Conservation (phyloP, 2,329 filamentous ascomycete species). For the Neophaeococcomyces mojaviensis region DNA sequence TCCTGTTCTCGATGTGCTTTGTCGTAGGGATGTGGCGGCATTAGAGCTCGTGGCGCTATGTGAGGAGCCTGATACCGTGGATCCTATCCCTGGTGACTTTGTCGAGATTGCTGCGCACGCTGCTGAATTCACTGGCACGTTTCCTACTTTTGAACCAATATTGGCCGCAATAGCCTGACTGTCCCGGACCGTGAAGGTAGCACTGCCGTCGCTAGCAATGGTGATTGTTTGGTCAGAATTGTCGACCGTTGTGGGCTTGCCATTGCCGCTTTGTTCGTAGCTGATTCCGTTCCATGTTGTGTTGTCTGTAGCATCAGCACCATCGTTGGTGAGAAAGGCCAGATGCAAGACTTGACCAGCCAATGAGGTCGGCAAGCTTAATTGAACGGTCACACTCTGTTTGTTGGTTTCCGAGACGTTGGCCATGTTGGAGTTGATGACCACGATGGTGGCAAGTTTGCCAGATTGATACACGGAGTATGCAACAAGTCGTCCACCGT, state of each 20-base stretch:
- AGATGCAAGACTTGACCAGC: constrained; percentile 39
- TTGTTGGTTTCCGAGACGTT: constrained; percentile 35
- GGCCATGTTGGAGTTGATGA: constrained; percentile 41
- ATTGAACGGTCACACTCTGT: constrained; percentile 32
- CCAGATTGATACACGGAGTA: constrained; percentile 41
- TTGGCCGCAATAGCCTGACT: constrained; percentile 42
- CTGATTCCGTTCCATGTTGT: constrained; percentile 43
- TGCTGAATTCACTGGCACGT: constrained; percentile 11
- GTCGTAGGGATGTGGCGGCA: constrained; percentile 13
- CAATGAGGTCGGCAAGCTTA: constrained; percentile 33
- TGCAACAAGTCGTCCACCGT: constrained; percentile 36
- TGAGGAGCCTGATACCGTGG: constrained; percentile 6
- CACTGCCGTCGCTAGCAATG: constrained; percentile 29
- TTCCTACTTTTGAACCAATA: constrained; percentile 28
- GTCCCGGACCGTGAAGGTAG: constrained; percentile 34
- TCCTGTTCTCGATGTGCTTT: constrained; percentile 13
- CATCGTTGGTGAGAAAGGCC: constrained; percentile 40
- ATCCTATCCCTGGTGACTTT: constrained; percentile 11
- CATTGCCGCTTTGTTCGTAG: constrained; percentile 37
- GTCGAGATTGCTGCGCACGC: constrained; percentile 17
- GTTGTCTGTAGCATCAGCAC: constrained; percentile 36
- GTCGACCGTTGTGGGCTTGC: constrained; percentile 32
- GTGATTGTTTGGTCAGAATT: constrained; percentile 27
- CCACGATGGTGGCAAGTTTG: constrained; percentile 35
- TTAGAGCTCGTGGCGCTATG: constrained; percentile 2